Conservation (phyloP, 257 asterid genomes). For the Solanum chmielewskii region DNA sequence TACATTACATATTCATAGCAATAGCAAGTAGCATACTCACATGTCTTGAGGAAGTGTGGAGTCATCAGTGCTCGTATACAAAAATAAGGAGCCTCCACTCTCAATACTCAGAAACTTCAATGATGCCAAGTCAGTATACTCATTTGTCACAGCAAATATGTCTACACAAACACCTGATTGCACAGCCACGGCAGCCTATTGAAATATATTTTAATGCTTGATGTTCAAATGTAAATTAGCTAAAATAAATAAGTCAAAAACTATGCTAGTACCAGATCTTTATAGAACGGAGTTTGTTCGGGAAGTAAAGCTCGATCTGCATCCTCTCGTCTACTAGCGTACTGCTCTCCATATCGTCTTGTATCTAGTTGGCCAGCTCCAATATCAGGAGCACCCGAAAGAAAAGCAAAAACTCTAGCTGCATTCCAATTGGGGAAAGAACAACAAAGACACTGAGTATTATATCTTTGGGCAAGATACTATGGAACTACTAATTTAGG, state of each 20-base stretch:
- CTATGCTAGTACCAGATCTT: constrained; percentile 66
- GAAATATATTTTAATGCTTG: constrained; percentile 22
- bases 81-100: constrained; percentile 96
- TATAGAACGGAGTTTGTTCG: constrained; percentile 92
- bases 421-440: constrained; percentile 11
- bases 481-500: constrained; percentile 5
- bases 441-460: background rate
- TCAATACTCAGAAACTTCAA: constrained; percentile 94
- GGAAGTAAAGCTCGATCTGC: constrained; percentile 98
- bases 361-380: constrained; percentile 99
- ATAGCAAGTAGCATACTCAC: constrained; percentile 38
- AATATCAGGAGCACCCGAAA: constrained; percentile 96
- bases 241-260: constrained; percentile 2
- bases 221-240: constrained; percentile 8
- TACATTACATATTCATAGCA: background rate
- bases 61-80: constrained; percentile 86
- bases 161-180: constrained; percentile 98
- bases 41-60: constrained; percentile 99
- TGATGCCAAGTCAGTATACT: constrained; percentile 97
- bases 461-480: background rate
- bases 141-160: constrained; percentile 95
- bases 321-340: constrained; percentile 99
- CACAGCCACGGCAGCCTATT: constrained; percentile 97
- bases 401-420: constrained; percentile 93
- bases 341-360: constrained; percentile 92